Percentiles rank a stretch among this genome's conserved stretches.
Conservation (phyloP, 2,329 filamentous ascomycete species). For the Mollisiaceae sp. region DNA sequence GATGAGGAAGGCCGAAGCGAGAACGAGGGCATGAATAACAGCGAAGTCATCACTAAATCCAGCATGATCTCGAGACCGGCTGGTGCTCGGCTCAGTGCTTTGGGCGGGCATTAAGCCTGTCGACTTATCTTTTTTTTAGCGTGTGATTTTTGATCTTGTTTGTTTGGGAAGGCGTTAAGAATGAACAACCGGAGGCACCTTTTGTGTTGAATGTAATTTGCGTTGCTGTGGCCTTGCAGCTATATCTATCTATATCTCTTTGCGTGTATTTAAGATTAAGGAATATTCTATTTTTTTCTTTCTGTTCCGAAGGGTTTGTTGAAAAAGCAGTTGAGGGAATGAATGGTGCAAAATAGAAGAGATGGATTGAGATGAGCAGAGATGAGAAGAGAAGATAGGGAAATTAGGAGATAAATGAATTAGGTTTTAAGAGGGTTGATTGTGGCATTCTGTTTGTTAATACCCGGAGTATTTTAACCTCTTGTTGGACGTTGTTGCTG, state of each 20-base stretch:
- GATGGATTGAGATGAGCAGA: not conserved
- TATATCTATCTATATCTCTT: slow-evolving; percentile 9
- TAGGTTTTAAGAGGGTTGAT: not conserved
- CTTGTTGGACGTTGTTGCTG: not conserved
- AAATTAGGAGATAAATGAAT: not conserved
- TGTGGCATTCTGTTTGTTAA: slow-evolving; percentile 16
- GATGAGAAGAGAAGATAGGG: not conserved
- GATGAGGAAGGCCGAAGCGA: slow-evolving; percentile 68
- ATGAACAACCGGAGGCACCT: slow-evolving; percentile 11
- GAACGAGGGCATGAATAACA: slow-evolving; percentile 54
- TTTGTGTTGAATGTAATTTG: slow-evolving; percentile 10
- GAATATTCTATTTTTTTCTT: slow-evolving; percentile 7
- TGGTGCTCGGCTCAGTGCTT: slow-evolving; percentile 67
- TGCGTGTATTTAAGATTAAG: slow-evolving; percentile 6
- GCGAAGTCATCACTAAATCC: slow-evolving; percentile 55
- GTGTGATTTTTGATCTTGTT: slow-evolving; percentile 3
- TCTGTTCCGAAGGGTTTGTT: not conserved
- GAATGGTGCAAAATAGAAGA: too few relatives aligned
- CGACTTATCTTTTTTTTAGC: slow-evolving; percentile 2
- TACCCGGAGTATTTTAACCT: slow-evolving; percentile 18
- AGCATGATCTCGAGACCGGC: slow-evolving; percentile 65
- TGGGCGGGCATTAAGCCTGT: slow-evolving; percentile 49
- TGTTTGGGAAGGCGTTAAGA: slow-evolving; percentile 18
- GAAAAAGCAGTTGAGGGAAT: too few relatives aligned
- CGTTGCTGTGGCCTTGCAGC: slow-evolving; percentile 11